Evolutionary conservation across 2,329 filamentous ascomycete genomes (phyloP), one percentile per base, ranked within the genome.

Genomic region (Trichoderma breve): DNA sequence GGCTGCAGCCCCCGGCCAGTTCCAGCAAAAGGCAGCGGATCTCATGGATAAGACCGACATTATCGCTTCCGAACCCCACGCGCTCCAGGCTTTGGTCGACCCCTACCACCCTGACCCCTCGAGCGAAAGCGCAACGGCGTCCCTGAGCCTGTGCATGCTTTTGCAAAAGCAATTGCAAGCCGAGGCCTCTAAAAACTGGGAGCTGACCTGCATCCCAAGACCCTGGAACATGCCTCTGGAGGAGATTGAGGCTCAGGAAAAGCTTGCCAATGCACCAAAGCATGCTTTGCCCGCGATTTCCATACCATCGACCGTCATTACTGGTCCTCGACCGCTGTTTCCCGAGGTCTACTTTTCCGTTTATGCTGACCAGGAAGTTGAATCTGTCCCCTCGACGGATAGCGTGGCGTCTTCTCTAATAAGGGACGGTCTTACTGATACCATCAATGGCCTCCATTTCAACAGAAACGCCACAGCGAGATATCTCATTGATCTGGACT

Each of bases 281-380:
- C 93, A 98, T 79, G 80, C 88, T 3, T 91, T 98, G 75, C 96
- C 96, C 1, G 77, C 87, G 3, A 90, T 98, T 75, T 85, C 84
- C 2, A 88, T 98, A 66, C 95, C 96, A 0, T 88, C 91, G 62
- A 90, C 90, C 1, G 90, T 98, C 70, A 87, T 90, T 70, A 88
- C 92, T 34, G 95, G 95, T 1, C 85, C 91, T 9, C 90, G 90
- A 67, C 87, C 93, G 2, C 85, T 98, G 58, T 97, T 97, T 80
- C 96, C 96, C 0, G 96, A 99, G 82, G 87, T 97, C 28, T 97
- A 94, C 83, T 92, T 97, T 80, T 98, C 96, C 1, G 93, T 98
- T 63, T 99, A 97, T 79, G 88, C 90, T 6, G 89, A 93, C 74
- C 94, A 97, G 79, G 94, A 97, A 18, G 86, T 97, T 55, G 91